Base-by-base conservation (phyloP, 176 grass and related monocot genomes). In the Rhynchospora pubera region DNA sequence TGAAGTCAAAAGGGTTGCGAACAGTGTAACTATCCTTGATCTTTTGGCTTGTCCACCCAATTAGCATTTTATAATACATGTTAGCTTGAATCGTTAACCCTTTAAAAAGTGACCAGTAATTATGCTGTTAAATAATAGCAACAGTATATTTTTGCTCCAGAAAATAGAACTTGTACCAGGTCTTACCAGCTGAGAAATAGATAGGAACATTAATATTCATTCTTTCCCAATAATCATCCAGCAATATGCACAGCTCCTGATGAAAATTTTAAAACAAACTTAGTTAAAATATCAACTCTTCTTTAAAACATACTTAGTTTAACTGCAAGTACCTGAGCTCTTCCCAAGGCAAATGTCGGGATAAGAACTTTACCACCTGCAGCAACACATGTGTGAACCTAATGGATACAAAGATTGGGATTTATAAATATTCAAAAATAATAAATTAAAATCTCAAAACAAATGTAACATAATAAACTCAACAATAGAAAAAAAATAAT, bases 11-110 rank as follows among this genome's bases (percentile, higher is more conserved):
- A 83, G 95, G 86, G 62, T 98, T 98, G 57, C 79, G 92, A 57
- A 91, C 66, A 80, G 85, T 84, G 55, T 88, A 94, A 87, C 84
- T 94, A 44, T 94, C 86, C 86, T 98, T 94, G 78, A 98, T 98
- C 78, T 94, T 98, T 88, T 98, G 90, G 82, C 95, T 98, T 67
- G 95, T 94, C 92, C 95, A 98, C 73, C 95, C 95, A 91, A 94
- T 94, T 73, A 98, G 87, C 92, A 93, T 94, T 83, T 94, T 94
- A 84, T 98, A 98, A 79, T 98, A 98, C 92, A 90, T 85, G 58
- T 94, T 98, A 75, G 90, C 92, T 89, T 98, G 95, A 83, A 94
- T 89, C 12, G 95, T 94, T 71, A 98, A 98, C 75, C 95, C 95
- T 98, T 81, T 1, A 86, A 87, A 78, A 82, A 14, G 82, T 59